Evolutionary conservation across 495 filamentous ascomycete species (phyloP), one percentile per base, ranked within the genome.

Genomic region (Neurospora sp.): DNA sequence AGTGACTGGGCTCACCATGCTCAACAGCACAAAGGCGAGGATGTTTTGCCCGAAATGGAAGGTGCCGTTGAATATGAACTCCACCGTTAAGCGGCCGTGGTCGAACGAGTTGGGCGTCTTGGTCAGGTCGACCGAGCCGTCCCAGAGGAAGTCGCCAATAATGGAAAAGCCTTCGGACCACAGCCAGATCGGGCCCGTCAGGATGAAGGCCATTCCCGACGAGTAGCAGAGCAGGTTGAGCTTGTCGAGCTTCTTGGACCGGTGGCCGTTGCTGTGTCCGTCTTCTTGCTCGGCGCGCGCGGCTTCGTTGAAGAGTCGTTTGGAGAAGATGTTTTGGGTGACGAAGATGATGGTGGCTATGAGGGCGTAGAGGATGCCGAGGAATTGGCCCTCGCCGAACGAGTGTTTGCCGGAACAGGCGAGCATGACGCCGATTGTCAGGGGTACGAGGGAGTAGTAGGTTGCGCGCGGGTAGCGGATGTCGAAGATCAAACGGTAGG

Each of bases 21-120:
- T 94, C 22, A 98, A 84, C 12, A 99, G 85, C 44, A 97, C 84
- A 76, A 99, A 99, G 1, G 96, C 96, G 70, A 98, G 86, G 46
- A 99, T 95, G 79, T 96, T 97, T 75, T 99, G 96, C 1, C 89
- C 93, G 79, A 99, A 99, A 79, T 99, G 96, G 79, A 96, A 97
- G 7, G 93, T 92, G 61, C 96, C 96, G 79, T 98, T 99, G 86
- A 99, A 98, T 42, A 98, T 78, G 81, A 97, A 97, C 78, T 98
- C 95, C 35, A 93, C 74, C 1, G 89, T 84, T 41, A 99, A 85
- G 9, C 87, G 85, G 37, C 93, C 92, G 77, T 97, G 94, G 76
- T 96, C 93, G 68, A 94, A 86, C 16, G 91, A 88, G 59, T 88
- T 88, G 39, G 89, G 85, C n/a, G 86, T 86, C 38, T 87, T 81